phyloP scores from a whole-genome alignment of 139 green algal genomes.

The Tetratostichococcus sp. region DNA sequence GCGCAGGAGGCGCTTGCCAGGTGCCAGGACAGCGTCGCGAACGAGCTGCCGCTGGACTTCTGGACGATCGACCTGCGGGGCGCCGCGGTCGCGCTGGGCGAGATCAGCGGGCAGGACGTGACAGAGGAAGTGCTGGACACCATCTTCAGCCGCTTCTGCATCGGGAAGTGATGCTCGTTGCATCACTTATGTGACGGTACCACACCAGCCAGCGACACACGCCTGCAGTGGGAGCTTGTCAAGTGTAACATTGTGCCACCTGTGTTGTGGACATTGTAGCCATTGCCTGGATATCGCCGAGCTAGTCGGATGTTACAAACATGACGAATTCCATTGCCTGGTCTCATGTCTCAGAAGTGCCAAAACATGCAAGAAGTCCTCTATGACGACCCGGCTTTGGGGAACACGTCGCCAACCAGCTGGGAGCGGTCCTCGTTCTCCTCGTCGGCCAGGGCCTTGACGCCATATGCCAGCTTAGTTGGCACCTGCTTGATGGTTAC shows the following conservation, averaged over 20 bases:
- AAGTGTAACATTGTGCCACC: too few relatives aligned
- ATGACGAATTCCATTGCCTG: too few relatives aligned
- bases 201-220: too few relatives aligned
- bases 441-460: slow-evolving; percentile 67
- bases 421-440: slow-evolving; percentile 59
- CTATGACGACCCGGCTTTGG: slow-evolving; percentile 28
- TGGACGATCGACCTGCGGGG: slow-evolving; percentile 93
- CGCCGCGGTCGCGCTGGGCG: slow-evolving; percentile 80
- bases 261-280: too few relatives aligned
- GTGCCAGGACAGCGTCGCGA: slow-evolving; percentile 52
- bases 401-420: slow-evolving; percentile 47
- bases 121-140: slow-evolving; percentile 77
- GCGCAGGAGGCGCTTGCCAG: slow-evolving; percentile 54
- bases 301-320: too few relatives aligned
- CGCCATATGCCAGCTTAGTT: slow-evolving; percentile 62
- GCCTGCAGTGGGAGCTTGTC: too few relatives aligned
- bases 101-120: slow-evolving; percentile 84
- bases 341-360: too few relatives aligned
- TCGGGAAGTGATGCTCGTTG: slow-evolving; percentile 60
- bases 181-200: background rate
- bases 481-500: slow-evolving; percentile 63
- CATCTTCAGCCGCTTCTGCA: slow-evolving; percentile 86
- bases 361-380: too few relatives aligned
- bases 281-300: too few relatives aligned
- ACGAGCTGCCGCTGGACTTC: slow-evolving; percentile 85